Evolutionary conservation across 805 yeast genomes (phyloP), one percentile per base, ranked within the genome.

Genomic region (Sugiyamaella qingdaonensis): DNA sequence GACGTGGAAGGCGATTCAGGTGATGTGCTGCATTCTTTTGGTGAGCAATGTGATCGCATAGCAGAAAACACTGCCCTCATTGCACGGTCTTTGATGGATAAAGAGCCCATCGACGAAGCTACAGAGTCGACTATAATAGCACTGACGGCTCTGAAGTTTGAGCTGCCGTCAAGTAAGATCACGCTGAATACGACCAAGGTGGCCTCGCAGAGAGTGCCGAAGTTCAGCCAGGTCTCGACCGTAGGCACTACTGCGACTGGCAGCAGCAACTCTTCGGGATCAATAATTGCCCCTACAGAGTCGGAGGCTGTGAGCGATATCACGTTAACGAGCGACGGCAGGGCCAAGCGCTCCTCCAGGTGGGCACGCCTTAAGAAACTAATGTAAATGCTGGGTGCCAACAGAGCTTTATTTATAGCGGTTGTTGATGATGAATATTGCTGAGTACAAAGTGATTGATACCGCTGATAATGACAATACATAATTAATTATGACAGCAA

Each of bases 71-170:
- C 24, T 2, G 39, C 14, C 10, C 33, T 29, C 19, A 46, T 51
- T 18, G 24, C 27, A 10, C 41, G 47, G 47, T 5, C 14, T 10
- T 42, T 53, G n/a, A 41, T 35, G 21, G 31, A 46, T 7, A 24
- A 44, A 2, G 56, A 53, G 33, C 33, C 39, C 16, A 44, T 53
- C 13, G 52, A 34, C 16, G 42, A 27, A 10, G 18, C 19, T 2
- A 37, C 52, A 7, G 31, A 52, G 24, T 49, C 53, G n/a, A 50
- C 31, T 2, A 18, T 53, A 11, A 29, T 53, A 8, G 37, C 42
- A 9, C 11, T 8, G 13, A 49, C 49, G 10, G 52, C 36, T 27
- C n/a, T 49, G 35, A 50, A 49, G 37, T 49, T 53, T 31, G 43
- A 49, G 34, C 45, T 41, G 2, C 39, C 39, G 10, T 41, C 36